phyloP scores from a whole-genome alignment of 2,329 filamentous ascomycete species.

The Emmonsiellopsis sp. region DNA sequence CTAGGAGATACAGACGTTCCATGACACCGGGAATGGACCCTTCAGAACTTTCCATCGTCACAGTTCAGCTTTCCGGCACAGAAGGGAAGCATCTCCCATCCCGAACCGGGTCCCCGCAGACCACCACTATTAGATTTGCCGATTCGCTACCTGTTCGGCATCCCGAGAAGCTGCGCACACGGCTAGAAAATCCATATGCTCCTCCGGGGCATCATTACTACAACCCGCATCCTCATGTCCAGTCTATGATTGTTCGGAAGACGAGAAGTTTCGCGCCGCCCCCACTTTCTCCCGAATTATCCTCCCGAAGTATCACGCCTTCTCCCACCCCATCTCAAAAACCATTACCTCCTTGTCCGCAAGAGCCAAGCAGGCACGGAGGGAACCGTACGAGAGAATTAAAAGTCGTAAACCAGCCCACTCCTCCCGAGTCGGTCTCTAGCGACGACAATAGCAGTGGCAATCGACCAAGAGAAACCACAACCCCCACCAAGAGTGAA shows the following conservation, averaged over 20 bases:
- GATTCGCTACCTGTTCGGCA: not conserved
- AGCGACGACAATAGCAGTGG: not conserved
- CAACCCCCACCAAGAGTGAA: not conserved
- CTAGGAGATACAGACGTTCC: not conserved
- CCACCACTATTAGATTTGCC: slow-evolving; percentile 2
- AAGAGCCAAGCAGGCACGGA: not conserved
- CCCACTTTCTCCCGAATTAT: not conserved
- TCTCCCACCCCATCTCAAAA: not conserved
- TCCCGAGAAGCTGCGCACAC: not conserved
- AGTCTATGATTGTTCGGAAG: not conserved
- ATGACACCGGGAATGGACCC: not conserved
- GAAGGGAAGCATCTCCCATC: not conserved
- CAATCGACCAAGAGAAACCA: not conserved
- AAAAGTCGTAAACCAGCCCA: not conserved
- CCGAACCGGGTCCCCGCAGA: not conserved
- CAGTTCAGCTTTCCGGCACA: not conserved
- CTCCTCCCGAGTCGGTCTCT: not conserved
- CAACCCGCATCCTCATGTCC: not conserved
- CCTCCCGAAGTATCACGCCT: not conserved
- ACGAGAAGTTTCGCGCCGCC: not conserved
- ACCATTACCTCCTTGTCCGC: not conserved
- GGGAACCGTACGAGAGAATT: not conserved
- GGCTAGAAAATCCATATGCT: not conserved
- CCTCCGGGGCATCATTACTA: not conserved
- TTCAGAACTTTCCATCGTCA: slow-evolving; percentile 1